These are phyloP conservation scores for Atkinsonella hypoxylon DNA, from an alignment of 2,329 filamentous ascomycete genomes.

Conservation along the genomic window DNA sequence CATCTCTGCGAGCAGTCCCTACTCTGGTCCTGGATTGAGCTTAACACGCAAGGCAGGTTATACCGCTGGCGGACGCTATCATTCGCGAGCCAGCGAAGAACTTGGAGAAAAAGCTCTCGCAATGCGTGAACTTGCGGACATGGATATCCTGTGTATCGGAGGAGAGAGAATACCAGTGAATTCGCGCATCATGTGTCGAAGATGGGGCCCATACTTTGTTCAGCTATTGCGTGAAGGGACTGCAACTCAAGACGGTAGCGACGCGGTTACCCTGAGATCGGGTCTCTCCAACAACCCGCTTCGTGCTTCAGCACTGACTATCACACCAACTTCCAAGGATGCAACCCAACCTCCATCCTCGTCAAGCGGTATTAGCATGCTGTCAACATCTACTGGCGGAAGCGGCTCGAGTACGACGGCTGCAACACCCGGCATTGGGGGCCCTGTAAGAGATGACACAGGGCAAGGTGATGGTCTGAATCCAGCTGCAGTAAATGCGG, in stretches of 20 bases:
- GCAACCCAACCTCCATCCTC: slow-evolving; percentile 28
- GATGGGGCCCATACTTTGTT: slow-evolving; percentile 95
- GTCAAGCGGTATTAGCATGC: slow-evolving; percentile 31
- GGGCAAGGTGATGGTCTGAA: slow-evolving; percentile 30
- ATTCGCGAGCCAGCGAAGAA: slow-evolving; percentile 70
- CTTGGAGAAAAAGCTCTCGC: slow-evolving; percentile 70
- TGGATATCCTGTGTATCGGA: slow-evolving; percentile 88
- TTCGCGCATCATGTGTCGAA: slow-evolving; percentile 71
- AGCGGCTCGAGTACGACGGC: neutral
- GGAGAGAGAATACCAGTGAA: slow-evolving; percentile 91
- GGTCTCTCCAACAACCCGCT: slow-evolving; percentile 43
- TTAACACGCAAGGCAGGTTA: slow-evolving; percentile 47
- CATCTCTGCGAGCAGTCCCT: slow-evolving; percentile 67
- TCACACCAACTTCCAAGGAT: slow-evolving; percentile 55
- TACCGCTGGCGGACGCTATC: slow-evolving; percentile 62
- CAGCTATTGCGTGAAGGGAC: slow-evolving; percentile 77
- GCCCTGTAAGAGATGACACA: slow-evolving; percentile 22
- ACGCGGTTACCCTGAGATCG: slow-evolving; percentile 64
- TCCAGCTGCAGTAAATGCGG: slow-evolving; percentile 33
- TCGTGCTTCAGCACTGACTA: slow-evolving; percentile 74
- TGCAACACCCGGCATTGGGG: slow-evolving; percentile 20
- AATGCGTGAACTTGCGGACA: slow-evolving; percentile 80
- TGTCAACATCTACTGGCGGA: slow-evolving; percentile 20
- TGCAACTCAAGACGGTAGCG: slow-evolving; percentile 57
- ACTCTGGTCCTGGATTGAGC: slow-evolving; percentile 42